Percentiles rank a stretch among this genome's conserved stretches.
Conservation (phyloP, 192 early-diverging fungal genomes). For the Backusella parvicylindrica region DNA sequence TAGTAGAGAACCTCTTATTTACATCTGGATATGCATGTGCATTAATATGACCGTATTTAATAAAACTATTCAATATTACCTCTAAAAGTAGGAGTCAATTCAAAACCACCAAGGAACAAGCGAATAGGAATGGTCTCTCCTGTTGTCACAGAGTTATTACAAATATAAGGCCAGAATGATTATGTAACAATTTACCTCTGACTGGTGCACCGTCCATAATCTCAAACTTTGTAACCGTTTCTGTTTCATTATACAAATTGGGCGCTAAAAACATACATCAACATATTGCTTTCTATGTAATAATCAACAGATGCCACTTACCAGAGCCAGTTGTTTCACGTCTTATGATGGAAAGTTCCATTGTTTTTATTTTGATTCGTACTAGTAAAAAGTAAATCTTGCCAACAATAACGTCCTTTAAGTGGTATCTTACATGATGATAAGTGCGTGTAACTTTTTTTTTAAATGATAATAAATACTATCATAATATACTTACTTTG, state of each 20-base stretch:
- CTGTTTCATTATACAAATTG: slow-evolving; percentile 97
- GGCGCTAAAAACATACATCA: slow-evolving; percentile 50
- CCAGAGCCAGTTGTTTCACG: slow-evolving; percentile 93
- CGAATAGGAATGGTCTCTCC: slow-evolving; percentile 98
- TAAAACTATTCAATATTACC: not conserved
- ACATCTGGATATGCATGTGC: slow-evolving; percentile 38
- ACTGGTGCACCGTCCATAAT: slow-evolving; percentile 99
- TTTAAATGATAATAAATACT: not conserved
- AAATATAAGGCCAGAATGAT: not conserved
- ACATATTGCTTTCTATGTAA: not conserved
- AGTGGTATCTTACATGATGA: slow-evolving; percentile 67
- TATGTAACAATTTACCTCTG: slow-evolving; percentile 21
- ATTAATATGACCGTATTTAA: not conserved
- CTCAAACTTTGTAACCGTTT: slow-evolving; percentile 98
- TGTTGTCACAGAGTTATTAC: not conserved
- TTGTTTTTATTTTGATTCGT: slow-evolving; percentile 99
- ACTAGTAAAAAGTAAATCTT: slow-evolving; percentile 99
- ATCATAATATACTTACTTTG: slow-evolving; percentile 58
- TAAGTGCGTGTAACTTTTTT: not conserved
- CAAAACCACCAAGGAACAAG: slow-evolving; percentile 94
- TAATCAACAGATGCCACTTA: slow-evolving; percentile 15
- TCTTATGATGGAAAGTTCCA: slow-evolving; percentile 98
- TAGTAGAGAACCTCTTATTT: slow-evolving; percentile 97
- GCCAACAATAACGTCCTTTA: slow-evolving; percentile 98
- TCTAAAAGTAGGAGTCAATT: slow-evolving; percentile 96